Evolutionary conservation across 345 rosid species (phyloP).

Genomic region (Eucalyptus pauciflora): DNA sequence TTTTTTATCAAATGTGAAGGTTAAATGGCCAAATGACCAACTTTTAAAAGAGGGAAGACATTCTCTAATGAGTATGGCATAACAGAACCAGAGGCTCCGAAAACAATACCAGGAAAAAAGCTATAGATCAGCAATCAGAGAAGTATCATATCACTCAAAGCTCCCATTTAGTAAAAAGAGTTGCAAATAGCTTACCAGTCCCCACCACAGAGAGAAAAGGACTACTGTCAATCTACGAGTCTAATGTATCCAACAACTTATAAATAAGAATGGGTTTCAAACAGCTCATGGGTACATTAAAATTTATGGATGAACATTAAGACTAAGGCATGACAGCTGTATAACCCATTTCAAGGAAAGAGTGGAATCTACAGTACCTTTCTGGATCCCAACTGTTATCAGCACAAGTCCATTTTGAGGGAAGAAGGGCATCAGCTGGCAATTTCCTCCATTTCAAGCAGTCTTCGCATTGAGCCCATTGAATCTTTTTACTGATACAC

Average conservation of each 20-base stretch:
- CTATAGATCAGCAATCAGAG: neutral
- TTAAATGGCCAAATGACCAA: neutral
- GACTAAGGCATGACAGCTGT: neutral
- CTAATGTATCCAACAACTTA: neutral
- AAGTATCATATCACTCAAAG: neutral
- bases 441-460: slow-evolving; percentile 42
- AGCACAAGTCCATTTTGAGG: slow-evolving; percentile 60
- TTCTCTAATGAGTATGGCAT: neutral
- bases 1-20: neutral
- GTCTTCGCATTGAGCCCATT: slow-evolving; percentile 63
- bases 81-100: neutral
- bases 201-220: neutral
- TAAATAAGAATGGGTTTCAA: neutral
- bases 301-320: neutral
- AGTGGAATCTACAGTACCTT: slow-evolving; percentile 23
- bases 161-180: neutral
- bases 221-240: neutral
- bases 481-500: slow-evolving; percentile 40
- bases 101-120: neutral
- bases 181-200: neutral
- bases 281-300: neutral
- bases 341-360: neutral
- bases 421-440: slow-evolving; percentile 53
- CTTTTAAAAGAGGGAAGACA: neutral
- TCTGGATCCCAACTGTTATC: slow-evolving; percentile 56